A percentile compares a stretch with the other conserved stretches of the same genome.
Conservation (phyloP, 306 rosid genomes). For the Quercus variabilis region DNA sequence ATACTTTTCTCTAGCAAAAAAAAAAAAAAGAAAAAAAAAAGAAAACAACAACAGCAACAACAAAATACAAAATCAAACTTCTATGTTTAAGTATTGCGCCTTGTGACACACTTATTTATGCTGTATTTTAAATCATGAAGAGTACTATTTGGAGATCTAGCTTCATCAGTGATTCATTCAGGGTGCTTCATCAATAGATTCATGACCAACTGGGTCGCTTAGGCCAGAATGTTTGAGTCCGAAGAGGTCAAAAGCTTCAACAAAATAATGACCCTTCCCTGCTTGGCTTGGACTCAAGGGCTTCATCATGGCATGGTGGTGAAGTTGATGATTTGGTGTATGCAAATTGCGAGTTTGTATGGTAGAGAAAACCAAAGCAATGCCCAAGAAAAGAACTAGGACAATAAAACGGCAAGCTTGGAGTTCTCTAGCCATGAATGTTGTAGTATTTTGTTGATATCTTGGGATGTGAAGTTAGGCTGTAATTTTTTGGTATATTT, state of each 20-base stretch:
- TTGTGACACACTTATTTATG: no score
- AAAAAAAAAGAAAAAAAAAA: no score
- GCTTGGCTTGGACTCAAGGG: background rate
- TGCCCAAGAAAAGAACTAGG: constrained; percentile 7
- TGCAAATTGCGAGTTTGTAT: constrained; percentile 16
- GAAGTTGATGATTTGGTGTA: background rate
- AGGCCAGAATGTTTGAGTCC: constrained; percentile 29
- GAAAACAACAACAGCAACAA: no score
- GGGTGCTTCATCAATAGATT: background rate
- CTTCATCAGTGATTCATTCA: background rate
- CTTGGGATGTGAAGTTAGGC: background rate
- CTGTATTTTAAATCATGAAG: no score
- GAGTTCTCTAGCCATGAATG: background rate
- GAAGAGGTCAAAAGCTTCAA: constrained; percentile 19
- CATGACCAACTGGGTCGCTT: constrained; percentile 24
- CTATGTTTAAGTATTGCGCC: no score
- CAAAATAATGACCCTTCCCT: constrained; percentile 1
- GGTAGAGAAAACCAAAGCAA: constrained; percentile 14
- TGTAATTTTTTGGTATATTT: background rate
- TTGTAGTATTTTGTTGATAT: background rate
- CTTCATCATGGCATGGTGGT: background rate
- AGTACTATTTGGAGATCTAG: background rate
- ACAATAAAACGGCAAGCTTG: background rate
- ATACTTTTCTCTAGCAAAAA: no score
- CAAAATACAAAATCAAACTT: no score